Percentiles rank a stretch among this genome's conserved stretches.
phyloP scores from a whole-genome alignment of 176 grass and related monocot genomes.

The Dendrocalamus sinicus region DNA sequence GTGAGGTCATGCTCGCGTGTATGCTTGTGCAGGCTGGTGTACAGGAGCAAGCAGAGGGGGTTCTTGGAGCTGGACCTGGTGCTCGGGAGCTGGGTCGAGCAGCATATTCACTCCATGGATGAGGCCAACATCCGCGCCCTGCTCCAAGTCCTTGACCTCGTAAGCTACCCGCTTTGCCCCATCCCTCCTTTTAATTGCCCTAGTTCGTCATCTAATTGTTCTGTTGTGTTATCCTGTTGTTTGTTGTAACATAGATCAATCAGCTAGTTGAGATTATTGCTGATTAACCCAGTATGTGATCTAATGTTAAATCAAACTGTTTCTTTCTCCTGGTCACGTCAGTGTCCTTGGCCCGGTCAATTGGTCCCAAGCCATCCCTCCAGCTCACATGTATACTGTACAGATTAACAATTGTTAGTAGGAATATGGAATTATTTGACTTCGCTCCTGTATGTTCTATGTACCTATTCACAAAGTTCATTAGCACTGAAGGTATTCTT shows the following conservation, averaged over 20 bases:
- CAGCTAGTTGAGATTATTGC: background rate
- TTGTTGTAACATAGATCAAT: background rate
- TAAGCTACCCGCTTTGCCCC: conserved; percentile 33
- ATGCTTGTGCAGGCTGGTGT: conserved; percentile 62
- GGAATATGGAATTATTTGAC: background rate
- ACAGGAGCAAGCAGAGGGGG: conserved; percentile 90
- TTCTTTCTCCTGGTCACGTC: background rate
- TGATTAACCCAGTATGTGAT: background rate
- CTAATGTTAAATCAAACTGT: background rate
- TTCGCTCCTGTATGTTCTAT: background rate
- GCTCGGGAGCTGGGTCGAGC: conserved; percentile 87
- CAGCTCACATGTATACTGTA: background rate
- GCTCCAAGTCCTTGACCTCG: conserved; percentile 86
- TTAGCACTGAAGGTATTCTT: background rate
- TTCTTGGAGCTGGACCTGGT: conserved; percentile 95
- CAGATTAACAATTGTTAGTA: background rate
- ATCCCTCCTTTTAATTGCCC: background rate
- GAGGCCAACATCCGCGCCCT: conserved; percentile 75
- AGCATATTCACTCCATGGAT: conserved; percentile 75
- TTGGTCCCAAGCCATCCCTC: background rate
- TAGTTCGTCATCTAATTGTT: background rate
- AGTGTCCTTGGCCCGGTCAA: background rate
- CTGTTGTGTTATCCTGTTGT: background rate
- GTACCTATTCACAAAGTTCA: background rate
- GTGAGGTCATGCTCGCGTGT: too few species aligned